Evolutionary conservation across 805 yeast genomes (phyloP).

Genomic region (Wickerhamiella kurtzmanii): DNA sequence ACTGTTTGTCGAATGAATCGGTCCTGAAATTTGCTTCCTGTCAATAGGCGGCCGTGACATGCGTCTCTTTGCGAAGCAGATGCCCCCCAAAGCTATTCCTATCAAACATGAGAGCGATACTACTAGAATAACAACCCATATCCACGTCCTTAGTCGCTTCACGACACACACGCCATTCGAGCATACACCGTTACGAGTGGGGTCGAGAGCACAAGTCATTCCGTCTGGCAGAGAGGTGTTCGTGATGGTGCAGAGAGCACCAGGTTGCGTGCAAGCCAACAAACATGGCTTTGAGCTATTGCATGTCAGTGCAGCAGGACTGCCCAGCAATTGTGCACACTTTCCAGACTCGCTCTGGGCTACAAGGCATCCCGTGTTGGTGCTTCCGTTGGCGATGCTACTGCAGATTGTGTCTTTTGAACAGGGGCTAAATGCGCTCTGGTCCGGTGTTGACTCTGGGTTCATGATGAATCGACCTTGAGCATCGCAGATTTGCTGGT

Average conservation of each 20-base stretch:
- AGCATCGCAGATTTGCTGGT: constrained; percentile 23
- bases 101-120: not conserved
- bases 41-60: not conserved
- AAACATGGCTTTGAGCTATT: not conserved
- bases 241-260: not conserved
- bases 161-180: not conserved
- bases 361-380: constrained; percentile 21
- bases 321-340: not conserved
- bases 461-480: constrained; percentile 27
- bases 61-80: not conserved
- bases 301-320: not conserved
- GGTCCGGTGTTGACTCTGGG: constrained; percentile 23
- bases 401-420: constrained; percentile 27
- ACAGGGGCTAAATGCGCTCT: constrained; percentile 24
- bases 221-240: not conserved
- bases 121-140: not conserved
- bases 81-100: not conserved
- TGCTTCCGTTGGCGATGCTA: constrained; percentile 19
- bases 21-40: not conserved
- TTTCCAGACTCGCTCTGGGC: not conserved
- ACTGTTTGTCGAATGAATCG: not conserved
- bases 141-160: not conserved
- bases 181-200: not conserved
- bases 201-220: not conserved
- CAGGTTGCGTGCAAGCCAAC: constrained; percentile 2